phyloP scores from a whole-genome alignment of 352 stramenopile genomes.

The Globisporangium solare region DNA sequence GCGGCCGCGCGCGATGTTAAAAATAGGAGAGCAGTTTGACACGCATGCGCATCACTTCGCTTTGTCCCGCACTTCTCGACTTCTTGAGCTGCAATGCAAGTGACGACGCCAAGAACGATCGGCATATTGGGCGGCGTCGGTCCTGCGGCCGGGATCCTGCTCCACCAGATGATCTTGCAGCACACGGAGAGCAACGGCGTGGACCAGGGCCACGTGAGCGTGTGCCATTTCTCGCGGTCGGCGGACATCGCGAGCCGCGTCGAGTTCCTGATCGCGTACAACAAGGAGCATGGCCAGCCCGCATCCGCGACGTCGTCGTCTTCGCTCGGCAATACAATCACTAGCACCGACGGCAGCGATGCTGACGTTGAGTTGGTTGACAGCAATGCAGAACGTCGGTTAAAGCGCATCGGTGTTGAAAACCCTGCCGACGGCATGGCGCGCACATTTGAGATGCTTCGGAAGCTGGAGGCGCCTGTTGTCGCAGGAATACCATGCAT shows the following conservation, averaged over 20 bases:
- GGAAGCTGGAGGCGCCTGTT: constrained; percentile 23
- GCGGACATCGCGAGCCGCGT: constrained; percentile 34
- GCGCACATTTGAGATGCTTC: constrained; percentile 37
- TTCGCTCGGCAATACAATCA: background rate
- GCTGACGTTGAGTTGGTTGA: constrained; percentile 3
- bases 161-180: constrained; percentile 50
- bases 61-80: background rate
- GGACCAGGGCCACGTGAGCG: constrained; percentile 43
- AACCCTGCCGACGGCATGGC: constrained; percentile 49
- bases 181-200: constrained; percentile 40
- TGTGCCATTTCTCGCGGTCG: constrained; percentile 43
- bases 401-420: constrained; percentile 9
- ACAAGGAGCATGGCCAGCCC: background rate
- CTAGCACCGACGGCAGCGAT: background rate
- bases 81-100: background rate
- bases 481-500: constrained; percentile 43
- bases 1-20: too few species aligned
- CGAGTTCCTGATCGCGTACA: constrained; percentile 21
- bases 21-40: background rate
- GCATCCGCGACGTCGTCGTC: background rate
- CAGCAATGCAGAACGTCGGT: background rate
- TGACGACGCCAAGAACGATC: constrained; percentile 18
- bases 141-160: constrained; percentile 38
- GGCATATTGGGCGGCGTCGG: constrained; percentile 47
- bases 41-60: background rate